Evolutionary conservation across 2,329 filamentous ascomycete genomes (phyloP).

Genomic region (Apiospora kogelbergensis): DNA sequence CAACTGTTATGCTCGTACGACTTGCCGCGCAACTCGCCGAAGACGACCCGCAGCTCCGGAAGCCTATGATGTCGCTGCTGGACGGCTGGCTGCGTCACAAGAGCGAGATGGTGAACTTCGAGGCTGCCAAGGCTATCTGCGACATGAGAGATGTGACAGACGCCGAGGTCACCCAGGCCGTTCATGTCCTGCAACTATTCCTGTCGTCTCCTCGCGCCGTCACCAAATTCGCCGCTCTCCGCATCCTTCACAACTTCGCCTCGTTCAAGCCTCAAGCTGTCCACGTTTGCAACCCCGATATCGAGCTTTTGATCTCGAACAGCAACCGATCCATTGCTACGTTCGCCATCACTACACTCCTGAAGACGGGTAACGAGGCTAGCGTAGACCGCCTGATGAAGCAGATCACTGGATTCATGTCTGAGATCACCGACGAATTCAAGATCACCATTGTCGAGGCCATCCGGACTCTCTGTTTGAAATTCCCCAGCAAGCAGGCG

Average conservation of each 20-base stretch:
- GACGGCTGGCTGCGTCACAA: conserved; percentile 97
- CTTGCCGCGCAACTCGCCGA: conserved; percentile 91
- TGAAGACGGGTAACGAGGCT: conserved; percentile 97
- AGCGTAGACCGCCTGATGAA: conserved; percentile 98
- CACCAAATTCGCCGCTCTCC: conserved; percentile 95
- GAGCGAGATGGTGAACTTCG: conserved; percentile 99
- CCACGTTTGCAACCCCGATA: conserved; percentile 92
- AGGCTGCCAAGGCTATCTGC: conserved; percentile 97
- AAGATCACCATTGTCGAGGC: conserved; percentile 99
- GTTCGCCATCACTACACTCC: conserved; percentile 94
- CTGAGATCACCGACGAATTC: conserved; percentile 98
- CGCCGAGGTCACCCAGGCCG: conserved; percentile 84
- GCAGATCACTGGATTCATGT: conserved; percentile 97
- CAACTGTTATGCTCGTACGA: conserved; percentile 87
- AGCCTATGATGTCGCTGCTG: conserved; percentile 95
- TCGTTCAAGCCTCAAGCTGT: conserved; percentile 95
- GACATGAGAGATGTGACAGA: conserved; percentile 93
- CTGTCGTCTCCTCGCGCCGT: conserved; percentile 92
- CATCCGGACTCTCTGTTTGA: conserved; percentile 92
- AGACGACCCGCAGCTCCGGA: conserved; percentile 84
- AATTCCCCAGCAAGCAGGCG: conserved; percentile 97
- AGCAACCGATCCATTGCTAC: conserved; percentile 96
- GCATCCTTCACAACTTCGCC: conserved; percentile 94
- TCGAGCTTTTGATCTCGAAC: conserved; percentile 95
- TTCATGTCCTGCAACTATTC: conserved; percentile 95